Percentiles rank a stretch among this genome's conserved stretches.
These are phyloP conservation scores for Clavispora carvajalis DNA, from an alignment of 805 yeast species.

Conservation along the genomic window DNA sequence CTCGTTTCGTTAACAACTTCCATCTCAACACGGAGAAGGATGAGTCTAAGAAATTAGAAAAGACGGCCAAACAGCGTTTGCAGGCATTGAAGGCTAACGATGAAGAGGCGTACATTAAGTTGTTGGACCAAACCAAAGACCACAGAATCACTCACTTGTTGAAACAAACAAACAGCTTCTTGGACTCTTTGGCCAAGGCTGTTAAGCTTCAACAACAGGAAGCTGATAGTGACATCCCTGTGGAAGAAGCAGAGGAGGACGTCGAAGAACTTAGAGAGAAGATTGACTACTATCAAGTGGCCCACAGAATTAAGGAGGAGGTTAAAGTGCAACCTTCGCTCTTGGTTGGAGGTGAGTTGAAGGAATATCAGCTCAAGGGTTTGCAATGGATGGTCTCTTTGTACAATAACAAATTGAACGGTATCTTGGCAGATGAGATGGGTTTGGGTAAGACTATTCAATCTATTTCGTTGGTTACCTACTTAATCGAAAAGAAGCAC, in stretches of 20 bases:
- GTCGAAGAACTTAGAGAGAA: slow-evolving; percentile 57
- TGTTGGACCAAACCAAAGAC: slow-evolving; percentile 81
- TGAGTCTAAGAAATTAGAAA: slow-evolving; percentile 68
- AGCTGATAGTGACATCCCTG: slow-evolving; percentile 16
- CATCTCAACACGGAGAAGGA: slow-evolving; percentile 65
- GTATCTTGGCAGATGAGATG: slow-evolving; percentile 66
- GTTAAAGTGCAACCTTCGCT: slow-evolving; percentile 62
- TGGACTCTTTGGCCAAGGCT: slow-evolving; percentile 73
- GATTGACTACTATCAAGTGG: slow-evolving; percentile 76
- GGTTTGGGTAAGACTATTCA: slow-evolving; percentile 68
- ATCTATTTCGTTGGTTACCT: slow-evolving; percentile 70
- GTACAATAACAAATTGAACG: slow-evolving; percentile 56
- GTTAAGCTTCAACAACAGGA: slow-evolving; percentile 72
- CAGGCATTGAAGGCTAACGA: slow-evolving; percentile 83
- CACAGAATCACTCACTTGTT: slow-evolving; percentile 80
- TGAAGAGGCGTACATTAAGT: slow-evolving; percentile 81
- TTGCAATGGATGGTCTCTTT: slow-evolving; percentile 64
- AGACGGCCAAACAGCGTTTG: slow-evolving; percentile 81
- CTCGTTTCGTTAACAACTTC: slow-evolving; percentile 38
- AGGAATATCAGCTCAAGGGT: slow-evolving; percentile 69
- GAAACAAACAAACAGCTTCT: slow-evolving; percentile 72
- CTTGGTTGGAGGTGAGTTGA: slow-evolving; percentile 71
- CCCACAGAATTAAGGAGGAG: slow-evolving; percentile 68
- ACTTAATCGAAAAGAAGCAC: slow-evolving; percentile 62
- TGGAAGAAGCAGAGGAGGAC: slow-evolving; percentile 34